Evolutionary conservation across 495 filamentous ascomycete species (phyloP).

Genomic region (Aspergillus affinis): DNA sequence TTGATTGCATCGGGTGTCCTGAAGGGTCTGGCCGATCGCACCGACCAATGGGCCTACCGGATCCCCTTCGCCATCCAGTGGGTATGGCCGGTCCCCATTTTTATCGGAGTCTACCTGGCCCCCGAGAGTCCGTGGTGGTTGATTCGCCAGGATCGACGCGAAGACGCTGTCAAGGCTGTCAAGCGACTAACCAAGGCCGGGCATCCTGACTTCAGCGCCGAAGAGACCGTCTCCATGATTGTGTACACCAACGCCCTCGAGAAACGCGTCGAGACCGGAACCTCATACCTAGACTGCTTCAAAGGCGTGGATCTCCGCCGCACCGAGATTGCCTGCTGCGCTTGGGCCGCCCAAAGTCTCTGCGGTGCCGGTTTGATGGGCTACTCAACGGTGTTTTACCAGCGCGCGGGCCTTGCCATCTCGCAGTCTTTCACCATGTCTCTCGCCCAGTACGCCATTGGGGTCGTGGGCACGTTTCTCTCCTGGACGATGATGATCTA

Average conservation of each 20-base stretch:
- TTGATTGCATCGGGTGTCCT: slow-evolving; percentile 65
- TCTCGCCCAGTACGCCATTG: slow-evolving; percentile 64
- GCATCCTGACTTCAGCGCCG: slow-evolving; percentile 56
- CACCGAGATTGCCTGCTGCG: slow-evolving; percentile 65
- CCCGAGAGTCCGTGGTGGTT: slow-evolving; percentile 76
- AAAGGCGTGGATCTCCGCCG: slow-evolving; percentile 63
- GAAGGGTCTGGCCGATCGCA: slow-evolving; percentile 47
- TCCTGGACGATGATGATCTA: slow-evolving; percentile 64
- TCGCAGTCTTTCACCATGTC: slow-evolving; percentile 60
- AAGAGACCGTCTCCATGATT: slow-evolving; percentile 72
- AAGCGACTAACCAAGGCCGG: slow-evolving; percentile 53
- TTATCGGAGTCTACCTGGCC: slow-evolving; percentile 59
- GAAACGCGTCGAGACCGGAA: slow-evolving; percentile 53
- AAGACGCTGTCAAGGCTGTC: slow-evolving; percentile 59
- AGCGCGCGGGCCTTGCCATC: slow-evolving; percentile 59
- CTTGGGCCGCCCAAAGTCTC: slow-evolving; percentile 70
- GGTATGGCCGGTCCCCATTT: slow-evolving; percentile 69
- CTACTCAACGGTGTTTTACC: slow-evolving; percentile 68
- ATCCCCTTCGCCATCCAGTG: slow-evolving; percentile 68
- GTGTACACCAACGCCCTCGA: slow-evolving; percentile 68
- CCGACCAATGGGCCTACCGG: slow-evolving; percentile 56
- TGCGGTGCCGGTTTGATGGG: slow-evolving; percentile 67
- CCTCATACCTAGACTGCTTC: slow-evolving; percentile 65
- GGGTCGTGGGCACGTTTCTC: slow-evolving; percentile 60
- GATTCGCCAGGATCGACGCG: slow-evolving; percentile 59